Conservation (phyloP, 306 rosid species). For the Dalbergia cultrata region DNA sequence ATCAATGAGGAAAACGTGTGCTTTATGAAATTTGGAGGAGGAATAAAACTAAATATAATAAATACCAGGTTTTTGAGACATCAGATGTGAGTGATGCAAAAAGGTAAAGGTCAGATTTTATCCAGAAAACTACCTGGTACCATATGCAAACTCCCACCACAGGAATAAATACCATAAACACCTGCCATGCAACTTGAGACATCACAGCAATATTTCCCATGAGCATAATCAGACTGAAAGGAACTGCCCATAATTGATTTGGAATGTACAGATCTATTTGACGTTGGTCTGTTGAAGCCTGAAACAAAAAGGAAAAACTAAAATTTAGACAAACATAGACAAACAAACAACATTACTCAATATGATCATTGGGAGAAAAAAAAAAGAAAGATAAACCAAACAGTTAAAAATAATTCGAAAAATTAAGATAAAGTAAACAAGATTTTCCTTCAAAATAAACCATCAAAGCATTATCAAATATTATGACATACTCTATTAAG, state of each 20-base stretch:
- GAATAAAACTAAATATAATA: not conserved
- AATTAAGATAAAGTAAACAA: not conserved
- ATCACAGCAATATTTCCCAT: conserved; percentile 49
- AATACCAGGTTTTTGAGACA: not conserved
- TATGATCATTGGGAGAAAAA: not conserved
- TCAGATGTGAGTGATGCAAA: not conserved
- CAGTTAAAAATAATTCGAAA: not conserved
- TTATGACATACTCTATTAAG: conserved; percentile 60
- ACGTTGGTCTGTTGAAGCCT: conserved; percentile 63
- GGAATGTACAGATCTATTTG: conserved; percentile 38
- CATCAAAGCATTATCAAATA: not conserved
- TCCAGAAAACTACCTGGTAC: conserved; percentile 52
- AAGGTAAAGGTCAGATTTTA: not conserved
- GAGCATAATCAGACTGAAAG: conserved; percentile 8
- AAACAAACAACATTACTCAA: not conserved
- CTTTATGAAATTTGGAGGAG: not conserved
- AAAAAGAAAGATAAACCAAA: not conserved
- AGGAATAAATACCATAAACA: conserved; percentile 53
- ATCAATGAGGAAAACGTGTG: not conserved
- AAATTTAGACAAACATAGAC: conserved; percentile 4
- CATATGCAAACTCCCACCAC: conserved; percentile 54
- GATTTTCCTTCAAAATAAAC: conserved; percentile 12
- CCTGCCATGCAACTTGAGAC: conserved; percentile 58
- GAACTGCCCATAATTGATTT: conserved; percentile 1
- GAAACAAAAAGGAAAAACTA: conserved; percentile 1